Percentiles rank a stretch among this genome's conserved stretches.
phyloP scores from a whole-genome alignment of 1,139 yeast species.

The Nakaseomyces bracarensis region DNA sequence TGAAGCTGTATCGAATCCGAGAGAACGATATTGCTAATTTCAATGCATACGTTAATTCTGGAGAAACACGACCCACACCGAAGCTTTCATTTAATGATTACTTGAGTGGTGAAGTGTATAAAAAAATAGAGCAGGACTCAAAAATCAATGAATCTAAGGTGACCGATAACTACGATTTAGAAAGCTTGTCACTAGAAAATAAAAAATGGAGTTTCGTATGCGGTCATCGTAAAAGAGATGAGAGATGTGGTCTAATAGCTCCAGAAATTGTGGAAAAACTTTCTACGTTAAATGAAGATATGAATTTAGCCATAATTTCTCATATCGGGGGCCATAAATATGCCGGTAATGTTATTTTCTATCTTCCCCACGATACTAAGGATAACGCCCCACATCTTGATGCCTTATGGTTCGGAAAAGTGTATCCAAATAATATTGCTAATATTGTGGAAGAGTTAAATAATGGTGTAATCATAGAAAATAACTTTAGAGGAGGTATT shows the following conservation, averaged over 20 bases:
- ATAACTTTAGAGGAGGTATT: slow-evolving; percentile 20
- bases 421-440: slow-evolving; percentile 16
- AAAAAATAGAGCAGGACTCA: too few species aligned
- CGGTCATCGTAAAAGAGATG: slow-evolving; percentile 25
- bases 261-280: slow-evolving; percentile 13
- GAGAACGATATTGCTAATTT: slow-evolving; percentile 13
- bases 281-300: slow-evolving; percentile 6
- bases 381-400: slow-evolving; percentile 12
- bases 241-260: slow-evolving; percentile 22
- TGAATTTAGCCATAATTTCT: slow-evolving; percentile 19
- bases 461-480: slow-evolving; percentile 13
- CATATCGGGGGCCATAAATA: slow-evolving; percentile 29
- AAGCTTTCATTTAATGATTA: slow-evolving; percentile 14
- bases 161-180: not conserved
- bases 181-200: not conserved
- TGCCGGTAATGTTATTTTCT: slow-evolving; percentile 25
- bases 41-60: slow-evolving; percentile 18
- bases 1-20: slow-evolving; percentile 16
- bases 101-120: slow-evolving; percentile 13
- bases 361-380: slow-evolving; percentile 11
- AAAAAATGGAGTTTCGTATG: slow-evolving; percentile 20
- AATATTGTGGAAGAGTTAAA: slow-evolving; percentile 12
- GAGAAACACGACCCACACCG: slow-evolving; percentile 8
- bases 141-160: too few species aligned
- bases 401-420: slow-evolving; percentile 23